Evolutionary conservation across 148 eudicot species (phyloP).

Genomic region (Chenopodium quinoa): DNA sequence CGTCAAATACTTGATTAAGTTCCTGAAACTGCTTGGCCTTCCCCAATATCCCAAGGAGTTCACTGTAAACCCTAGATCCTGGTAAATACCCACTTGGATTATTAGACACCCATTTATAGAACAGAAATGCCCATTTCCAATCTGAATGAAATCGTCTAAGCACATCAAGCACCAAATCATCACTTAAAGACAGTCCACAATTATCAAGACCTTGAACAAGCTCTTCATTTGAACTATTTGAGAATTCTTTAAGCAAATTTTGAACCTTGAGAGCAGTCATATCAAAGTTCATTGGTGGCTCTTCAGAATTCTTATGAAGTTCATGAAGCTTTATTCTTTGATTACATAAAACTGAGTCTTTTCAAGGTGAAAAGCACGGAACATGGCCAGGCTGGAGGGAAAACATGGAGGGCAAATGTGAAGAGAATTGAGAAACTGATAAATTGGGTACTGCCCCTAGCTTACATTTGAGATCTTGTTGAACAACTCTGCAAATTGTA

Average conservation of each 20-base stretch:
- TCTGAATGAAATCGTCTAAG: too few relatives aligned
- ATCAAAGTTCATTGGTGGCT: slow-evolving; percentile 15
- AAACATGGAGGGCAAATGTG: slow-evolving; percentile 6
- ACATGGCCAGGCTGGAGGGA: slow-evolving; percentile 1
- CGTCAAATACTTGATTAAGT: slow-evolving; percentile 53
- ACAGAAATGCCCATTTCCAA: slow-evolving; percentile 26
- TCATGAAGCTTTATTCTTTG: slow-evolving; percentile 8
- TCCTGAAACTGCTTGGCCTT: slow-evolving; percentile 59
- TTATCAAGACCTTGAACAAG: slow-evolving; percentile 36
- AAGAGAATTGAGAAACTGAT: slow-evolving; percentile 8
- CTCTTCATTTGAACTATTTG: slow-evolving; percentile 36
- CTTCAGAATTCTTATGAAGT: not conserved
- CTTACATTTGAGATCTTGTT: slow-evolving; percentile 3
- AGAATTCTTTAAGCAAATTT: slow-evolving; percentile 35
- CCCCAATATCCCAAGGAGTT: slow-evolving; percentile 66
- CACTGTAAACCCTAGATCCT: slow-evolving; percentile 45
- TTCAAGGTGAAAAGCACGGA: slow-evolving; percentile 20
- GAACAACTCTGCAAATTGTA: slow-evolving; percentile 5
- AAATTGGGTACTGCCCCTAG: slow-evolving; percentile 22
- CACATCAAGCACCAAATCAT: slow-evolving; percentile 30
- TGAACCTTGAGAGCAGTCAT: slow-evolving; percentile 40
- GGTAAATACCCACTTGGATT: slow-evolving; percentile 42
- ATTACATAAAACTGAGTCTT: slow-evolving; percentile 3
- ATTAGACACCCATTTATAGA: slow-evolving; percentile 58
- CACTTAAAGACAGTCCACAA: slow-evolving; percentile 33